Conservation (phyloP, 176 grass and related monocot genomes). For the Alloteropsis semialata region DNA sequence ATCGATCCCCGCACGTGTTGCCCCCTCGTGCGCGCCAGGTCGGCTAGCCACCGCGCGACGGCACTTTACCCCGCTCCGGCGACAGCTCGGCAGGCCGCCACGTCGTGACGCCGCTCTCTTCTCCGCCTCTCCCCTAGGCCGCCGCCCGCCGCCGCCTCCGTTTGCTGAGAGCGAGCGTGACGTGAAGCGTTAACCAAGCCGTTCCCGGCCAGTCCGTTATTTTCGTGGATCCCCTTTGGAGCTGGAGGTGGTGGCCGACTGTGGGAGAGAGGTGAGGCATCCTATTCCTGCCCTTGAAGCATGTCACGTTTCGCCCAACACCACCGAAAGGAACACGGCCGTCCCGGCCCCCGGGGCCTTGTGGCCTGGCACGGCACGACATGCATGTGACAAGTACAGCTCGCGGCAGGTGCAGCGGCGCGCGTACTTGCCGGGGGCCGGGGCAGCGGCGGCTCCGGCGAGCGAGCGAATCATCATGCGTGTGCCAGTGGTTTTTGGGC, state of each 20-base stretch:
- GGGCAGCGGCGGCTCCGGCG: background rate
- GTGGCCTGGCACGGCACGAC: background rate
- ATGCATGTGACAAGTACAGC: background rate
- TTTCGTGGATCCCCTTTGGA: background rate
- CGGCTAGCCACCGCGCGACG: background rate
- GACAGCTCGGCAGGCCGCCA: background rate
- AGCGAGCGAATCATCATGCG: background rate
- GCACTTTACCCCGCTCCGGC: slow-evolving; percentile 1
- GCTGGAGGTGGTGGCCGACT: background rate
- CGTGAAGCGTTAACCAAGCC: background rate
- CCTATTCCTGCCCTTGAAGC: background rate
- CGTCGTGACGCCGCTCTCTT: background rate
- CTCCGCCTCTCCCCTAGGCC: background rate
- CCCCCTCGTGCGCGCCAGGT: background rate
- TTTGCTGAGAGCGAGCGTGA: background rate
- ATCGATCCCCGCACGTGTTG: slow-evolving; percentile 30
- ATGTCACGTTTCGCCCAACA: background rate
- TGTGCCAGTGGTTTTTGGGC: background rate
- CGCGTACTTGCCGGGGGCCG: background rate
- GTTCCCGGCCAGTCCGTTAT: background rate
- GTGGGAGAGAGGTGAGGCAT: background rate
- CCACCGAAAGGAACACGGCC: background rate
- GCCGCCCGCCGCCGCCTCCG: background rate
- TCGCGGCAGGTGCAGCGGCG: background rate
- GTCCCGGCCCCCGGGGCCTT: background rate